Base-by-base conservation (phyloP, 108 stramenopile species). In the Nitzschia sp. region DNA sequence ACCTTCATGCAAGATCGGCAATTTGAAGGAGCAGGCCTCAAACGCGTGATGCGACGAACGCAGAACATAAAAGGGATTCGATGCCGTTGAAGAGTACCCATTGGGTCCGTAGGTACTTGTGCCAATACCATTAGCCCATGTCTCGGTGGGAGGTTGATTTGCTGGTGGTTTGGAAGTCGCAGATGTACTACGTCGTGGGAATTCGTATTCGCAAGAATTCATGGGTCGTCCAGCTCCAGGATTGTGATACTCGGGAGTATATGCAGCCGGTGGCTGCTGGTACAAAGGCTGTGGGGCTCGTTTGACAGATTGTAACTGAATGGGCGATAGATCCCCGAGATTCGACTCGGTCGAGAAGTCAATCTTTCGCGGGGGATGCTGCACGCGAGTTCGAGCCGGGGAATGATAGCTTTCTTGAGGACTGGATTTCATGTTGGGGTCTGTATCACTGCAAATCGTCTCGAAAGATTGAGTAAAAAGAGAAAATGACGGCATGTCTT, bases 21-120 rank as follows among this genome's bases (percentile, higher is more conserved):
- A 60, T 17, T 82, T 37, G 69, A 82, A 90, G 15, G 77, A 70
- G 39, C 73, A 85, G 9, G 72, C 57, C 40, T 72, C 73, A 69
- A 90, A 84, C 10, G 83, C 84, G 24, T 63, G 43, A 37, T 51
- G 53, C 7, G 57, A 54, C 8, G 62, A 66, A 14, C 75, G 75
- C 14, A 81, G 40, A 12, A 81, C 57, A 54, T 50, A 76, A 37
- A 76, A 73, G 1, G 75, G 75, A 66, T 81, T 61, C 40, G 65
- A 52, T 46, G 53, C 60, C 6, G 62, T 20, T 46, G 39, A 9
- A 39, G 52, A 63, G 48, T 57, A 50, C 21, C 55, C 53, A 41
- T 48, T 46, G 41, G 46, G 17, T 43, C 29, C 39, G 41, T 56
- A 54, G 10, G 14, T 25, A 22, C 34, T 10, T 22, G 51, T 34